Percentiles rank a stretch among this genome's conserved stretches.
phyloP scores from a whole-genome alignment of 805 yeast species.

The Nakazawaea ernobii region DNA sequence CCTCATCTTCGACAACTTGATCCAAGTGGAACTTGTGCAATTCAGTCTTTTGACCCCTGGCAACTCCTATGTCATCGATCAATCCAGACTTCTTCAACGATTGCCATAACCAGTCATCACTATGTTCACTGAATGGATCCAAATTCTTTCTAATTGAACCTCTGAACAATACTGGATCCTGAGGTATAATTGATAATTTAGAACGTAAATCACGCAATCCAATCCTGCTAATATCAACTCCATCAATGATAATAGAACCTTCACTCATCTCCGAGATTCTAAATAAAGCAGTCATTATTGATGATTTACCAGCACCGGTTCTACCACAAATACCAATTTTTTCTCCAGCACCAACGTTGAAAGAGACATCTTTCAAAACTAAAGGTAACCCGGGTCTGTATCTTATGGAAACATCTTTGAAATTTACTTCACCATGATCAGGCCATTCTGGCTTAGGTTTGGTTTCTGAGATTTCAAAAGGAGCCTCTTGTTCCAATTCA shows the following conservation, averaged over 20 bases:
- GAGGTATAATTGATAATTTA: conserved; percentile 62
- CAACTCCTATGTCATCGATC: conserved; percentile 34
- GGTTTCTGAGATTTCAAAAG: conserved; percentile 35
- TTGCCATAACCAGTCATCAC: conserved; percentile 53
- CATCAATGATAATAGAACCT: conserved; percentile 53
- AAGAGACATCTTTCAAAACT: conserved; percentile 42
- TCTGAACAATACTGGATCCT: conserved; percentile 62
- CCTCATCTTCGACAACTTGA: conserved; percentile 59
- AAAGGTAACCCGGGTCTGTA: conserved; percentile 59
- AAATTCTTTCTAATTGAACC: conserved; percentile 55
- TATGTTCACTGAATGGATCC: conserved; percentile 52
- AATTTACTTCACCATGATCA: conserved; percentile 38
- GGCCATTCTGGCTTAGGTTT: conserved; percentile 49
- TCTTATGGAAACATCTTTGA: conserved; percentile 43
- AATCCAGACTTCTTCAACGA: conserved; percentile 54
- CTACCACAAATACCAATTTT: conserved; percentile 86
- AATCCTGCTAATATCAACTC: conserved; percentile 43
- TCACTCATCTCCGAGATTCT: conserved; percentile 44
- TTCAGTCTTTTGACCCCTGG: conserved; percentile 27
- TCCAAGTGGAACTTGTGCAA: conserved; percentile 59
- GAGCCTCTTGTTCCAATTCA: conserved; percentile 62
- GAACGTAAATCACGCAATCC: conserved; percentile 53
- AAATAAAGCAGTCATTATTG: conserved; percentile 61
- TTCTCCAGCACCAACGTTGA: conserved; percentile 47
- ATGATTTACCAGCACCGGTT: conserved; percentile 82